Evolutionary conservation across 73 alveolate genomes (phyloP).

Genomic region (Tetrahymena thermophila): DNA sequence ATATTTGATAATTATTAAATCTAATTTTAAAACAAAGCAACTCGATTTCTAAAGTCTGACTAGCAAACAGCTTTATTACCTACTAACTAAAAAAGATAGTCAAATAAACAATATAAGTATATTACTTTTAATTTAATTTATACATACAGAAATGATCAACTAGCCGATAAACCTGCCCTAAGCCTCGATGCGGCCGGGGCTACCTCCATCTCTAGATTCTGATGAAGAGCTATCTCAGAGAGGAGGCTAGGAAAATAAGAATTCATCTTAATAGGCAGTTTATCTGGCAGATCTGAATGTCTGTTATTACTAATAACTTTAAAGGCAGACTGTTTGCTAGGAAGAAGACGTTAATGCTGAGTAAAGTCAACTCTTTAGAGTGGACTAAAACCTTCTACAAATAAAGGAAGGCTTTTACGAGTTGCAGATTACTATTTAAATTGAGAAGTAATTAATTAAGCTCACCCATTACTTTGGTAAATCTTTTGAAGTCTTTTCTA

Average conservation of each 20-base stretch:
- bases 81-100: not conserved
- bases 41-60: not conserved
- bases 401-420: not conserved
- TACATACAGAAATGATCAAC: not conserved
- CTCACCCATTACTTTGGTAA: not conserved
- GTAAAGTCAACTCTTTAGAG: not conserved
- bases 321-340: not conserved
- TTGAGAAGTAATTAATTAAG: not conserved
- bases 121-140: not conserved
- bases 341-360: not conserved
- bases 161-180: not conserved
- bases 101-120: not conserved
- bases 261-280: not conserved
- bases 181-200: slow-evolving; percentile 4
- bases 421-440: not conserved
- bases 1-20: not conserved
- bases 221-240: not conserved
- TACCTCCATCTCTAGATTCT: not conserved
- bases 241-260: not conserved
- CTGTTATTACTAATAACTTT: not conserved
- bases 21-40: not conserved
- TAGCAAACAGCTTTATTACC: not conserved
- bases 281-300: not conserved
- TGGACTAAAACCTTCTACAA: not conserved
- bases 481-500: not conserved